Percentiles rank a stretch among this genome's conserved stretches.
phyloP scores from a whole-genome alignment of 495 filamentous ascomycete genomes.

The Aspergillus mulundensis region DNA sequence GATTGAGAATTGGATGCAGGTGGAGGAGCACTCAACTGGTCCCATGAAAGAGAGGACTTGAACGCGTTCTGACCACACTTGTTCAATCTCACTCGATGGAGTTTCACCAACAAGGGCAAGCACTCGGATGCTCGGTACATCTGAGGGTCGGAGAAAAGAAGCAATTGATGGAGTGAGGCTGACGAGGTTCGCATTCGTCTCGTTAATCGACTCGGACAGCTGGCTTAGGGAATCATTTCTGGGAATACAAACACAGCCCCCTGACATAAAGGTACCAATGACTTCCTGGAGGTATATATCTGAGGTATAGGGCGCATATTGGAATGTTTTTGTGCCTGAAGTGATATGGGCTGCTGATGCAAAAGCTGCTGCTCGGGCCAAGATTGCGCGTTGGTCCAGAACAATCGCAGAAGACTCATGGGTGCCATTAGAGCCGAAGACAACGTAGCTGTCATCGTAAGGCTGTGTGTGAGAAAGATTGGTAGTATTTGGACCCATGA shows the following conservation, averaged over 20 bases:
- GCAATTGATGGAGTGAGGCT: constrained; percentile 35
- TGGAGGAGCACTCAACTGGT: constrained; percentile 33
- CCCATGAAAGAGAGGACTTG: constrained; percentile 34
- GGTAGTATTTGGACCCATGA: constrained; percentile 18
- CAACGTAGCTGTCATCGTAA: constrained; percentile 43
- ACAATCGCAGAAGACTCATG: constrained; percentile 38
- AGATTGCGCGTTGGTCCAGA: constrained; percentile 36
- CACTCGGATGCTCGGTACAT: constrained; percentile 18
- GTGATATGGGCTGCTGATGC: constrained; percentile 11
- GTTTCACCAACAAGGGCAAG: constrained; percentile 22
- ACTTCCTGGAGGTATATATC: constrained; percentile 41
- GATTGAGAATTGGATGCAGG: constrained; percentile 20
- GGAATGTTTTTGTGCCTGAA: constrained; percentile 52
- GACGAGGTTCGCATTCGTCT: constrained; percentile 27
- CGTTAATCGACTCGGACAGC: constrained; percentile 33
- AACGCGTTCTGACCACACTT: constrained; percentile 16
- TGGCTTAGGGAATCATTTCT: constrained; percentile 26
- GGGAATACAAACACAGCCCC: constrained; percentile 45
- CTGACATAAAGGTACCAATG: constrained; percentile 36
- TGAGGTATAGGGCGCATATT: constrained; percentile 48
- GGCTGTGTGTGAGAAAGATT: constrained; percentile 15
- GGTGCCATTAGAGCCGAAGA: constrained; percentile 49
- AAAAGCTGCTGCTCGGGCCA: constrained; percentile 37
- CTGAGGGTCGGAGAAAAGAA: constrained; percentile 11
- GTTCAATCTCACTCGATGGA: constrained; percentile 7